Evolutionary conservation across 495 filamentous ascomycete species (phyloP).

Genomic region (Talaromyces stipitatus): DNA sequence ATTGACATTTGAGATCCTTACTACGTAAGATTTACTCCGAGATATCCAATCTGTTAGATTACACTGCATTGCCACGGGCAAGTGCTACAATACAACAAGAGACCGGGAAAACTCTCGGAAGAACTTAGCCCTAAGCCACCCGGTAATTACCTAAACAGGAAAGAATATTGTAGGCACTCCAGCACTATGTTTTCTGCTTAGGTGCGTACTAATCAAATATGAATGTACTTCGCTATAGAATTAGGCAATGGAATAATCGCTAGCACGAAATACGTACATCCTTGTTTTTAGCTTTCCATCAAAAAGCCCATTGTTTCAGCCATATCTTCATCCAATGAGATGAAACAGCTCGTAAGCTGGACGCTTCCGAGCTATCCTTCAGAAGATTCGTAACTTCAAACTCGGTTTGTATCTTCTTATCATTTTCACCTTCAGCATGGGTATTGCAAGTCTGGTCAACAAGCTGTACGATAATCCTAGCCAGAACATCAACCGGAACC

Average conservation of each 20-base stretch:
- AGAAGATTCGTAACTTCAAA: slow-evolving; percentile 1
- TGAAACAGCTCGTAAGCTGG: not conserved
- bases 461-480: slow-evolving; percentile 24
- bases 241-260: not conserved
- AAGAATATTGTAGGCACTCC: not conserved
- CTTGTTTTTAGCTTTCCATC: not conserved
- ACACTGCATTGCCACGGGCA: not conserved
- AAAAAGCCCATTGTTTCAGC: slow-evolving; percentile 5
- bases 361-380: slow-evolving; percentile 4
- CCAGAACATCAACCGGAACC: slow-evolving; percentile 40
- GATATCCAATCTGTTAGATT: not conserved
- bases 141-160: slow-evolving; percentile 1
- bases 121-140: not conserved
- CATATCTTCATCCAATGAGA: slow-evolving; percentile 4
- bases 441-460: not conserved
- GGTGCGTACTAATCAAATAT: not conserved
- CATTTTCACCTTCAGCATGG: too few species aligned
- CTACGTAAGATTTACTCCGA: not conserved
- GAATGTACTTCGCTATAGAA: not conserved
- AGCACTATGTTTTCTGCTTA: not conserved
- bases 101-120: not conserved
- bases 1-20: too few species aligned
- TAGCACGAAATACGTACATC: not conserved
- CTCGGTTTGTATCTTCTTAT: not conserved
- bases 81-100: not conserved